phyloP scores from a whole-genome alignment of 768 basidiomycete species.

The Megacollybia marginata region DNA sequence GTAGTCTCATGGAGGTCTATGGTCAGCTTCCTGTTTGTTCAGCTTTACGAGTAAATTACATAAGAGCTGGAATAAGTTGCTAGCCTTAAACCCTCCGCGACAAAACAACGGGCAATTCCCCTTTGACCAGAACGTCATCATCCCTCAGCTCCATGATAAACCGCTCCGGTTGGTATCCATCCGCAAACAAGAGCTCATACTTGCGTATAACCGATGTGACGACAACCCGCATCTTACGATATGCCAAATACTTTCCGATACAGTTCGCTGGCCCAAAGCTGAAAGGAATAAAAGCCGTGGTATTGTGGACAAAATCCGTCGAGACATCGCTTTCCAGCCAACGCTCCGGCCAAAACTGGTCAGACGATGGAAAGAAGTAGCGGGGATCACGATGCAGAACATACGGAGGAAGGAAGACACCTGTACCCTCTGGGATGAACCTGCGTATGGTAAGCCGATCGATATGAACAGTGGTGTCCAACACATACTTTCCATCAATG shows the following conservation, averaged over 20 bases:
- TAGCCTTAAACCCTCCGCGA: too few relatives aligned
- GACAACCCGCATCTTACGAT: not conserved
- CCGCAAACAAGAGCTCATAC: not conserved
- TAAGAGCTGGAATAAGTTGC: too few relatives aligned
- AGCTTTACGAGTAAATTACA: too few relatives aligned
- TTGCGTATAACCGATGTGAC: not conserved
- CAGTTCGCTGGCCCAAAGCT: not conserved
- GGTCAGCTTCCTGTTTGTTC: too few relatives aligned
- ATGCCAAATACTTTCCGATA: not conserved
- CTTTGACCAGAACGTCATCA: not conserved
- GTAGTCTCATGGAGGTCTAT: too few relatives aligned
- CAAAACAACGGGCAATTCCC: not conserved
- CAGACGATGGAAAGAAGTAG: constrained; percentile 26
- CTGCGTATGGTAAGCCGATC: constrained; percentile 10
- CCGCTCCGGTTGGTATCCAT: not conserved
- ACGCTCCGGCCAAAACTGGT: not conserved
- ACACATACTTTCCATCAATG: constrained; percentile 17
- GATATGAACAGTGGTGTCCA: not conserved
- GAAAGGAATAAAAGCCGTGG: not conserved
- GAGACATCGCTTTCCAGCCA: not conserved
- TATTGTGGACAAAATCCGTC: not conserved
- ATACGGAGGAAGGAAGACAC: constrained; percentile 26
- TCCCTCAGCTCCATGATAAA: not conserved
- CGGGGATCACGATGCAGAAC: constrained; percentile 28
- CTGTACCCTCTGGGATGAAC: constrained; percentile 33